Conservation (phyloP, 352 stramenopile genomes). For the Phytophthora boehmeriae region DNA sequence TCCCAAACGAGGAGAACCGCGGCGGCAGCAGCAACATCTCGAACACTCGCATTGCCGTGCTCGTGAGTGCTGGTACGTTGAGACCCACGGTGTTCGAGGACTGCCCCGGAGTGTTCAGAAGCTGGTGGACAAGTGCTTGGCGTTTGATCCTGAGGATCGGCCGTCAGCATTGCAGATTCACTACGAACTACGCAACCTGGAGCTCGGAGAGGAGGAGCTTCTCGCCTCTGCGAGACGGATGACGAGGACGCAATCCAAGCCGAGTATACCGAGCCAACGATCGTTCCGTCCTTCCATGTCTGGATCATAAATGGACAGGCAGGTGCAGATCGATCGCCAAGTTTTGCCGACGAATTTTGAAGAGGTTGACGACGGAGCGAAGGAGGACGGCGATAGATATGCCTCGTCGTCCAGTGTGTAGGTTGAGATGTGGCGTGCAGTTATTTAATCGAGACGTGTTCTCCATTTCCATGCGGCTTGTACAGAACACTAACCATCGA, state of each 20-base stretch:
- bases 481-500: neutral
- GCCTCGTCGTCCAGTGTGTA: constrained; percentile 6
- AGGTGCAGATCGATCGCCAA: constrained; percentile 2
- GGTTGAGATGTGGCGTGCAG: constrained; percentile 21
- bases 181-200: constrained; percentile 61
- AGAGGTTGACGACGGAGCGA: constrained; percentile 1
- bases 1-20: constrained; percentile 30
- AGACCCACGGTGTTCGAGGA: constrained; percentile 51
- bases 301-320: neutral
- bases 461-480: neutral
- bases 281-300: constrained; percentile 10
- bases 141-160: constrained; percentile 53
- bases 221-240: constrained; percentile 28
- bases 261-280: constrained; percentile 14
- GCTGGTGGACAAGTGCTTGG: constrained; percentile 59
- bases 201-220: constrained; percentile 30
- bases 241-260: constrained; percentile 29
- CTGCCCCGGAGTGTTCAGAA: constrained; percentile 54
- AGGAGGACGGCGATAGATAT: neutral
- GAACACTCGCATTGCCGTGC: constrained; percentile 57
- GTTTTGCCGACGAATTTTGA: neutral
- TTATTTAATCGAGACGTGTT: constrained; percentile 32
- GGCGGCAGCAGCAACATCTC: constrained; percentile 35
- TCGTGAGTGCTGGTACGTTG: constrained; percentile 54
- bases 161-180: constrained; percentile 72